Base-by-base conservation (phyloP, 192 early-diverging fungal species). In the Gigaspora rosea region DNA sequence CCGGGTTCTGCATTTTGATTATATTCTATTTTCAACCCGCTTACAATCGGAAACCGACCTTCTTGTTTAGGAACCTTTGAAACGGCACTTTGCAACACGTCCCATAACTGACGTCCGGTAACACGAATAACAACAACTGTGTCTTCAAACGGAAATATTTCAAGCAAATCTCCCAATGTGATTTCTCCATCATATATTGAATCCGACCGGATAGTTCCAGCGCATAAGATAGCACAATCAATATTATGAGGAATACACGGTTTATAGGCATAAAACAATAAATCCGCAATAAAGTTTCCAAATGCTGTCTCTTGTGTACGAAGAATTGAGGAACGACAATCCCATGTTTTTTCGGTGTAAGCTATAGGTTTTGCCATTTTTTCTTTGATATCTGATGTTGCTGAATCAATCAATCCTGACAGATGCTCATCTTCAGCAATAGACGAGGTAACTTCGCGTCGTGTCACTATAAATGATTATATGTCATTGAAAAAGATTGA, bases 131-230 rank as follows among this genome's bases (percentile, higher is more conserved):
- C 90, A 2, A 92, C 88, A 1, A 87, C 73, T 8, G 90, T 91
- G 62, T 92, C 91, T 56, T 89, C 86, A 33, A 91, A 92, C 35
- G 91, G 91, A 71, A 92, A 91, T 20, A 88, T 80, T 47, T 90
- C 87, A 82, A 91, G 85, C 33, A 92, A 80, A 61, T 91, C 89
- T 20, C 86, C 87, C 64, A 92, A 74, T 15, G 84, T 87, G 54
- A 92, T 79, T 18, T 79, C 78, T 6, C 90, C 91, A 32, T 81
- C 3, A 89, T 83, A 32, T 75, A 66, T 20, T 22, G 50, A 84
- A 75, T 92, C 91, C 18, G 88, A 89, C 16, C 91, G 85, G 33
- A 92, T 87, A 0, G 87, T 82, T 27, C 91, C 91, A 46, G 90
- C 91, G 64, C 85, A 87, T n/a, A 87, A 62, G 2, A 88, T 54